Evolutionary conservation across 2,329 filamentous ascomycete species (phyloP), one percentile per base, ranked within the genome.

Genomic region (Ascochyta rabiei): DNA sequence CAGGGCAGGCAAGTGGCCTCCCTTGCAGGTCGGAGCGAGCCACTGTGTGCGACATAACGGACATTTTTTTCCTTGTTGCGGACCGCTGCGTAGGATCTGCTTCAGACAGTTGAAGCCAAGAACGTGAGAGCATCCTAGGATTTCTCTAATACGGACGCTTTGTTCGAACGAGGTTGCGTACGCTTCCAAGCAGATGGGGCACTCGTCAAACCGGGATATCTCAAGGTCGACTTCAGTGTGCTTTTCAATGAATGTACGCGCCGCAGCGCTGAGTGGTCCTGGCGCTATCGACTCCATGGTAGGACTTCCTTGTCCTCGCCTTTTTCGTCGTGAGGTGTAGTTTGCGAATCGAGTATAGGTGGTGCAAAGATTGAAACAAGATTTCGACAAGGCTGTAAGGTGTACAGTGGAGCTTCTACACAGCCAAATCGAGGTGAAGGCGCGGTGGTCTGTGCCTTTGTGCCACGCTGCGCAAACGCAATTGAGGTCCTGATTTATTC

Each of bases 1-100:
- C 15, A 9, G 9, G 16, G 31, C 15, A 9, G n/a, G 6, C 15
- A 34, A 9, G n/a, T 9, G 2, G n/a, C 8, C 6, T 16, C 6
- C 21, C 15, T n/a, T 18, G 4, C 23, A 6, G 6, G 15, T 16
- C 2, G 42, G 39, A 6, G 44, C n/a, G 33, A 62, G 56, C 64
- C 64, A 70, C n/a, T 61, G 16, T 2, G 63, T 50, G 12, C 66
- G 61, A 39, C 66, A 68, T n/a, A 66, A 16, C 5, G 61, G 63
- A 43, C 66, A 67, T 15, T 34, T 58, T 50, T 63, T 67, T n/a
- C 59, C 56, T 9, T 50, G 38, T 5, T 19, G 19, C 1, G 57
- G 51, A 9, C 49, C 38, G 12, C 16, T 48, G 19, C 33, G 31
- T 3, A 69, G 40, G 6, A 66, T 45, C 2, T 42, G 16, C 12